These are phyloP conservation scores for Sesbania bispinosa DNA, from an alignment of 306 rosid species.

Conservation along the genomic window DNA sequence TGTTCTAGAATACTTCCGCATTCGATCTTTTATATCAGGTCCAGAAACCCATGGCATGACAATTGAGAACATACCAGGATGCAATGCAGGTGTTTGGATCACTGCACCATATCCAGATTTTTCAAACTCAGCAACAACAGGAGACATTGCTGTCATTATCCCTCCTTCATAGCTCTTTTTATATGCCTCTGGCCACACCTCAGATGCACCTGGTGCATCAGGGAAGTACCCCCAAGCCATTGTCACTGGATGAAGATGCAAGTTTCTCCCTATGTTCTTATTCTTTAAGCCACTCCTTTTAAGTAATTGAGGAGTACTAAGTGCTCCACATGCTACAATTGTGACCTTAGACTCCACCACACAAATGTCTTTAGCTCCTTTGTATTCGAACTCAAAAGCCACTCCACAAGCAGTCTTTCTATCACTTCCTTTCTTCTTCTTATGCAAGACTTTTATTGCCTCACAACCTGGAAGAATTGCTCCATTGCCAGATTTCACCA, in stretches of 20 bases:
- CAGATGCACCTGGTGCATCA: constrained; percentile 32
- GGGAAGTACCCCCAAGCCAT: constrained; percentile 94
- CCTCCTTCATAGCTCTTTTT: constrained; percentile 88
- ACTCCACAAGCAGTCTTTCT: constrained; percentile 48
- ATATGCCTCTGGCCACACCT: constrained; percentile 48
- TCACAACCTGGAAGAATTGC: constrained; percentile 62
- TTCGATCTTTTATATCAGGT: constrained; percentile 49
- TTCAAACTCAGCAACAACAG: constrained; percentile 44
- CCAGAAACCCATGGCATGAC: constrained; percentile 87
- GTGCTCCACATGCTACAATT: constrained; percentile 79
- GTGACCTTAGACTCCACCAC: constrained; percentile 73
- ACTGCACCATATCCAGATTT: constrained; percentile 61
- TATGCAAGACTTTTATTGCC: constrained; percentile 49
- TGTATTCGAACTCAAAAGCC: constrained; percentile 39
- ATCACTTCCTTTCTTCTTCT: constrained; percentile 38
- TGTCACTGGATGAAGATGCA: constrained; percentile 75
- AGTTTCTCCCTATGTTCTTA: constrained; percentile 56
- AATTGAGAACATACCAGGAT: constrained; percentile 75
- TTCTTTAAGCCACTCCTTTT: constrained; percentile 69
- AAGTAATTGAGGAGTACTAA: constrained; percentile 59
- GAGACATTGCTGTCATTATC: constrained; percentile 87
- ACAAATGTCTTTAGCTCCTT: constrained; percentile 44
- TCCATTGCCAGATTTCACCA: constrained; percentile 71
- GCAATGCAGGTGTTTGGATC: constrained; percentile 79
- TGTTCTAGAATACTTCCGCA: constrained; percentile 62